Evolutionary conservation across 805 yeast species (phyloP), one percentile per base, ranked within the genome.

Genomic region (Candida ipomoeae): DNA sequence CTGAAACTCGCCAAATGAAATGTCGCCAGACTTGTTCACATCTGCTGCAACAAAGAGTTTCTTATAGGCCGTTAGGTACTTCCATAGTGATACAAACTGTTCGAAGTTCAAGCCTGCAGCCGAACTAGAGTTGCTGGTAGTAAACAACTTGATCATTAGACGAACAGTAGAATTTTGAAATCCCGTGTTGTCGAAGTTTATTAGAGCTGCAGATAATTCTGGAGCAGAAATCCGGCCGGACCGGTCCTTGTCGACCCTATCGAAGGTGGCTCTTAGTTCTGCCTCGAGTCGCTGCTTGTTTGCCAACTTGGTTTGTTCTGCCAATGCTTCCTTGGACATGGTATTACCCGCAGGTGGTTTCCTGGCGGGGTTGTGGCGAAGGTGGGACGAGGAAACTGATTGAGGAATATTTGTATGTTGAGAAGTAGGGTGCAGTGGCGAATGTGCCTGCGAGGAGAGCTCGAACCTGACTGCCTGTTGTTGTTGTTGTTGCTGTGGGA

Each of bases 81-180:
- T 81, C 88, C 89, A 83, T 49, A 85, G 68, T 52, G 82, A 81
- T 47, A 79, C 80, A 59, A 85, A 85, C 65, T 85, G 90, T 44
- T 75, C 80, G 55, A 81, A 82, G 44, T 77, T 74, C 48, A 71
- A 58, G 6, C 62, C 60, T 2, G 64, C 48, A 5, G 61, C 52
- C 10, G 61, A 56, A 26, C 55, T 59, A 21, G 63, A 48, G 21
- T 57, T 54, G 33, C 61, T 51, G 29, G 55, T 56, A 56, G 83
- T 83, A 62, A 85, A 84, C 59, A 85, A 65, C 60, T 78, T 75
- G 53, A 84, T 79, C 85, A 85, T 83, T 34, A 84, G 67, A 46
- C 71, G 62, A 36, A 85, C 79, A 1, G 90, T 84, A 23, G 80
- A 75, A 15, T 79, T 74, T 55, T 80, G 79, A 62, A 85, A 85